phyloP scores from a whole-genome alignment of 129 eudicot genomes.

The Deinandra increscens region DNA sequence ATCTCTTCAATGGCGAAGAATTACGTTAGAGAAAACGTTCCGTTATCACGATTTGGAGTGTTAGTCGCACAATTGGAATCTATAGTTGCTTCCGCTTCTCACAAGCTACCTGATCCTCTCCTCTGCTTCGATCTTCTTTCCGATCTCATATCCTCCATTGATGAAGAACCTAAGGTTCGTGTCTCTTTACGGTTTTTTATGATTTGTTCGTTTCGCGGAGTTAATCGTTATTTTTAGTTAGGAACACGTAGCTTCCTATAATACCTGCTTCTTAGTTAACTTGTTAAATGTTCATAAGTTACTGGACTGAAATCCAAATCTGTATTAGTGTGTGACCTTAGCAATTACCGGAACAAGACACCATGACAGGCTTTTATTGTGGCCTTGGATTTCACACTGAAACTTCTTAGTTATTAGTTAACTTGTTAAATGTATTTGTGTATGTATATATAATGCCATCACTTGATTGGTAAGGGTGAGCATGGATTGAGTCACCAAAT shows the following conservation, averaged over 20 bases:
- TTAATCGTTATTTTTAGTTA: not conserved
- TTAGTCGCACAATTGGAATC: slow-evolving; percentile 95
- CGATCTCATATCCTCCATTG: slow-evolving; percentile 88
- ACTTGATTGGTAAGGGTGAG: slow-evolving; percentile 13
- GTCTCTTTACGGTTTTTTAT: slow-evolving; percentile 5
- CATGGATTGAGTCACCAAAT: not conserved
- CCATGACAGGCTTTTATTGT: not conserved
- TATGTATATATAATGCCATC: not conserved
- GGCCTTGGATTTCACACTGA: slow-evolving; percentile 1
- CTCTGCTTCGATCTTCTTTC: slow-evolving; percentile 95
- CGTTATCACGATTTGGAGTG: slow-evolving; percentile 84
- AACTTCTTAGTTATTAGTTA: too few relatives aligned
- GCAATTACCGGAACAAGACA: not conserved
- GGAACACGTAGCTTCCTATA: not conserved
- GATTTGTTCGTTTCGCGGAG: slow-evolving; percentile 6
- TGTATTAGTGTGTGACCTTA: not conserved
- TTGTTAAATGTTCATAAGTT: not conserved
- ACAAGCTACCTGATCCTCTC: slow-evolving; percentile 82
- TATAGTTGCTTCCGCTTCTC: slow-evolving; percentile 78
- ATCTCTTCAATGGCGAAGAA: slow-evolving; percentile 60
- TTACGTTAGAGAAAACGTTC: slow-evolving; percentile 55
- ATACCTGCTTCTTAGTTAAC: not conserved
- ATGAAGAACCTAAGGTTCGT: slow-evolving; percentile 80
- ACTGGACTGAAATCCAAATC: not conserved
- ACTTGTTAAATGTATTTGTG: too few relatives aligned